Evolutionary conservation across 2,329 filamentous ascomycete genomes (phyloP), one percentile per base, ranked within the genome.

Genomic region (Venturia oleaginea): DNA sequence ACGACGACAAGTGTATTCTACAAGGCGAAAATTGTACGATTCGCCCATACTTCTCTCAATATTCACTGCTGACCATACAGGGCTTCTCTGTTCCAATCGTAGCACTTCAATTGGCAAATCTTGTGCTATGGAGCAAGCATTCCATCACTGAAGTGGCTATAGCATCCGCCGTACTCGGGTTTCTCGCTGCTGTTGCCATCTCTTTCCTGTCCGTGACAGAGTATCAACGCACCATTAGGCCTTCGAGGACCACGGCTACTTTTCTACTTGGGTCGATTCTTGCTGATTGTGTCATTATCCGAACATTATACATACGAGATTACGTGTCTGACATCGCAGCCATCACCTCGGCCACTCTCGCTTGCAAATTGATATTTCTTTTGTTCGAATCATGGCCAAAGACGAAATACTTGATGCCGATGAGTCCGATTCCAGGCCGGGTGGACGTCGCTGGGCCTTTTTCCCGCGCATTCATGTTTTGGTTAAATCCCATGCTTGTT

Each of bases 401-500:
- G 59, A 64, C 61, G 34, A 32, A 54, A 48, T 65, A 66, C 15
- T 62, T 69, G 13, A 65, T 66, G 19, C 65, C 67, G 13, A 42
- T 19, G 67, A 69, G 46, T 37, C 13, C 65, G 1, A 66, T 62
- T n/a, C 48, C 48, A 30, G 64, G 68, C 38, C 69, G 68, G 1
- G 69, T 70, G 54, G 61, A 68, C 22, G 65, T 68, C 19, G 67
- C 65, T 32, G 68, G 65, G 22, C 63, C 69, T 17, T 68, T 74
- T 51, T 72, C 70, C 59, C 70, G 72, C 13, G 71, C 66, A 43
- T 38, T 73, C 3, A 69, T 75, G 59, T 76, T 72, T 72, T 77
- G 75, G 75, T 61, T 77, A 19, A 76, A 75, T 65, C 66, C 65
- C 8, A 60, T 74, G 10, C 68, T 76, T 57, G 66, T 70, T 66